phyloP scores from a whole-genome alignment of 768 basidiomycete genomes.

The Plicaturopsis crispa region DNA sequence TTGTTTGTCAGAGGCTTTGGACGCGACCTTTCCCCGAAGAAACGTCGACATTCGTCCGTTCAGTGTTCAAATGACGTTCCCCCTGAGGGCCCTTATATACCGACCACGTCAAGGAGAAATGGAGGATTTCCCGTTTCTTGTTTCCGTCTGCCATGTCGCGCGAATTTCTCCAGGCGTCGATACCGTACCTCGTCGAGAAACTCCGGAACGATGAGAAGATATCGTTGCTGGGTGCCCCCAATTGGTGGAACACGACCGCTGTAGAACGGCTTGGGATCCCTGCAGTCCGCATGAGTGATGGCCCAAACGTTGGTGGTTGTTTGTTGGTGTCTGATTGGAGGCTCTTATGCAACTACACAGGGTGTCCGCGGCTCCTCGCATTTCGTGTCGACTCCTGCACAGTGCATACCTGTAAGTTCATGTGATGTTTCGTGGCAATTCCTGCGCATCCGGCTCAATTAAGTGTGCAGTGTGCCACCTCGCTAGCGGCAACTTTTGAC shows the following conservation, averaged over 20 bases:
- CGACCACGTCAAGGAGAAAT: no score
- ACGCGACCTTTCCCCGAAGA: no score
- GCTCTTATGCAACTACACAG: conserved; percentile 18
- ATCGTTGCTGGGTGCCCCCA: conserved; percentile 51
- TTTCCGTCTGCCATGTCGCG: conserved; percentile 13
- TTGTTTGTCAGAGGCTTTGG: not conserved
- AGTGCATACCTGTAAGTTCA: conserved; percentile 51
- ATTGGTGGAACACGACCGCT: conserved; percentile 64
- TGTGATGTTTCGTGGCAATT: not conserved
- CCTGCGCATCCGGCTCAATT: not conserved
- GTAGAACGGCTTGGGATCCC: conserved; percentile 57
- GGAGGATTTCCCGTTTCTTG: no score
- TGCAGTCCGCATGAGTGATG: conserved; percentile 64
- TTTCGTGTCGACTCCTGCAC: conserved; percentile 56
- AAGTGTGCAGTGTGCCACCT: conserved; percentile 49
- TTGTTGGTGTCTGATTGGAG: not conserved
- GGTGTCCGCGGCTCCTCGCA: conserved; percentile 64
- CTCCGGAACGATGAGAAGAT: conserved; percentile 61
- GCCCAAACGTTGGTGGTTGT: conserved; percentile 41
- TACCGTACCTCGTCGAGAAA: conserved; percentile 42
- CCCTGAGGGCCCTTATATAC: no score
- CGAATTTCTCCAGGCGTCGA: conserved; percentile 45
- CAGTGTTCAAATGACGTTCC: no score
- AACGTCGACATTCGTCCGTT: no score
- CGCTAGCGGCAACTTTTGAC: conserved; percentile 67